Evolutionary conservation across 805 yeast species (phyloP).

Genomic region (Starmera amethionina): DNA sequence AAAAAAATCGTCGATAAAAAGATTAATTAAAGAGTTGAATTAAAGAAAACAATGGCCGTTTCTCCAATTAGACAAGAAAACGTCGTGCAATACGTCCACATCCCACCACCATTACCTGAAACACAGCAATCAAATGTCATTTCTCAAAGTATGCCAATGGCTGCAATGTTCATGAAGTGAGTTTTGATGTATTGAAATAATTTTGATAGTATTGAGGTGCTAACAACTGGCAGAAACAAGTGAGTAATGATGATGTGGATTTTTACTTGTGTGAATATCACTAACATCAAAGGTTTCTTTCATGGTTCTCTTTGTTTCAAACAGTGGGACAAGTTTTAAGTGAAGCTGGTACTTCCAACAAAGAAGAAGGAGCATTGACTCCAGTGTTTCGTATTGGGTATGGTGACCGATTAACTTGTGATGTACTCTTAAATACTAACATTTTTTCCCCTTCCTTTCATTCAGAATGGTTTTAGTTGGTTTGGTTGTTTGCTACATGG

Average conservation of each 20-base stretch:
- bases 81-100: conserved; percentile 32
- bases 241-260: too few species aligned
- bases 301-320: conserved; percentile 47
- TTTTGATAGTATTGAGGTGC: not conserved
- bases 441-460: conserved; percentile 11
- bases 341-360: conserved; percentile 16
- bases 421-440: not conserved
- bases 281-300: conserved; percentile 25
- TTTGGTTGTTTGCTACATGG: conserved; percentile 44
- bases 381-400: conserved; percentile 16
- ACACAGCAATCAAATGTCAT: conserved; percentile 36
- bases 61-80: conserved; percentile 27
- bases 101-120: conserved; percentile 38
- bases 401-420: not conserved
- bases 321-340: conserved; percentile 30
- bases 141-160: conserved; percentile 55
- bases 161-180: conserved; percentile 53
- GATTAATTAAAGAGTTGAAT: not conserved
- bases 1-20: not conserved
- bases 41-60: conserved; percentile 11
- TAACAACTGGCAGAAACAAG: conserved; percentile 16
- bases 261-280: not conserved
- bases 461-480: conserved; percentile 36
- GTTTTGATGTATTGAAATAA: conserved; percentile 18
- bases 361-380: conserved; percentile 28